A percentile compares a stretch with the other conserved stretches of the same genome.
Evolutionary conservation across 192 early-diverging fungal genomes (phyloP).

Genomic region (Gorgonomyces haynaldii): DNA sequence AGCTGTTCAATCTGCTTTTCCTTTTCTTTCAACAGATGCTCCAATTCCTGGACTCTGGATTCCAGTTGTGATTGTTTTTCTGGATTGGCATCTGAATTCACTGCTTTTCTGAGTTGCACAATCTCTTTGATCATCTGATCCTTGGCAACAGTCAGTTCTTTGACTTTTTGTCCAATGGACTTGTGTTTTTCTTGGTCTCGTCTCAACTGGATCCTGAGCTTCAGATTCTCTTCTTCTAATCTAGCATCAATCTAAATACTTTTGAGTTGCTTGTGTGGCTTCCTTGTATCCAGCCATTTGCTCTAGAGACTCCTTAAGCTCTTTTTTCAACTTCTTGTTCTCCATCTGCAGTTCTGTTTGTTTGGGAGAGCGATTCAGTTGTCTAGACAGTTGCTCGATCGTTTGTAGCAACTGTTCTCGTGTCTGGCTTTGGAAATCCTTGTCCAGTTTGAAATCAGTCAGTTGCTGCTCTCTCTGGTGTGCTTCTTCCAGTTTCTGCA

Average conservation of each 20-base stretch:
- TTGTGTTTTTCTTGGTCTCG: slow-evolving; percentile 16
- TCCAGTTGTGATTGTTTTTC: neutral
- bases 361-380: neutral
- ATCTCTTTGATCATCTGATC: slow-evolving; percentile 15
- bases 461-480: too few relatives aligned
- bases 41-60: neutral
- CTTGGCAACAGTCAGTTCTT: slow-evolving; percentile 16
- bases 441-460: too few relatives aligned
- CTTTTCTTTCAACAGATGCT: slow-evolving; percentile 3
- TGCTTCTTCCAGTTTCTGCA: too few relatives aligned
- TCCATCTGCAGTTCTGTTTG: slow-evolving; percentile 24
- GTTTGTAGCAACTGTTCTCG: slow-evolving; percentile 18
- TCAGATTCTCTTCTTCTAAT: slow-evolving; percentile 22
- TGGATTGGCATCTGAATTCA: slow-evolving; percentile 3
- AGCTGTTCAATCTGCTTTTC: slow-evolving; percentile 8
- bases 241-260: slow-evolving; percentile 2
- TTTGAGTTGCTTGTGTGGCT: neutral
- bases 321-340: slow-evolving; percentile 22
- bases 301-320: slow-evolving; percentile 12
- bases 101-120: slow-evolving; percentile 1
- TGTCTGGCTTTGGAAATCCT: too few relatives aligned
- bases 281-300: slow-evolving; percentile 1
- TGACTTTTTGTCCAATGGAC: neutral
- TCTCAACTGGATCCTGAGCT: slow-evolving; percentile 17
- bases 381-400: slow-evolving; percentile 10